phyloP scores from a whole-genome alignment of 345 rosid species.

The Mangifera indica region DNA sequence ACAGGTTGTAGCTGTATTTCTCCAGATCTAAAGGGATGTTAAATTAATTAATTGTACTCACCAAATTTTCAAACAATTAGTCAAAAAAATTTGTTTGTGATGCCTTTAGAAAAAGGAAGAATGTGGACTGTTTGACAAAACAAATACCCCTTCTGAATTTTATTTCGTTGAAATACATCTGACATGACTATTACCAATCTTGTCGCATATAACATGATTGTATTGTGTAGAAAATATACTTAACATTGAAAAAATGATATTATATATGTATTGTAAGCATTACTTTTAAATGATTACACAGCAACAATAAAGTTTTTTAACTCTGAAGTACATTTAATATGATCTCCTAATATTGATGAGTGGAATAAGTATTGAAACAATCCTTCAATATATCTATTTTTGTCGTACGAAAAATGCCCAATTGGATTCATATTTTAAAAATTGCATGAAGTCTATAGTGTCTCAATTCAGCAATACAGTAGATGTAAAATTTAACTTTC shows the following conservation, averaged over 20 bases:
- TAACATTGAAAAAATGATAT: no score
- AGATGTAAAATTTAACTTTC: background rate
- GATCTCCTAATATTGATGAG: no score
- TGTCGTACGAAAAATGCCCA: no score
- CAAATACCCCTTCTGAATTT: background rate
- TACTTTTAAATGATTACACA: background rate
- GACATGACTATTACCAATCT: background rate
- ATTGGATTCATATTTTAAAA: background rate
- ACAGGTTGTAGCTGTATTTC: no score
- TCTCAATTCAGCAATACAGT: background rate
- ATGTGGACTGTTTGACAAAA: background rate
- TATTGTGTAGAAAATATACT: background rate
- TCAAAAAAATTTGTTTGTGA: background rate
- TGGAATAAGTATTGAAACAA: no score
- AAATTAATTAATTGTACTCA: background rate
- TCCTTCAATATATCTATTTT: no score
- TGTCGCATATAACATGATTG: background rate
- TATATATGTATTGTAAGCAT: background rate
- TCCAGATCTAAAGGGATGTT: no score
- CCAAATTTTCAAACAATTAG: background rate
- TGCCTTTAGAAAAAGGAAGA: background rate
- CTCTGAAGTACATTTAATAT: no score
- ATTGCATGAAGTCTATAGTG: background rate
- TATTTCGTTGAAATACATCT: background rate
- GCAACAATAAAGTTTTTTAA: no score